Conservation (phyloP, 2,329 filamentous ascomycete species). For the Aspergillus brunneoviolaceus region DNA sequence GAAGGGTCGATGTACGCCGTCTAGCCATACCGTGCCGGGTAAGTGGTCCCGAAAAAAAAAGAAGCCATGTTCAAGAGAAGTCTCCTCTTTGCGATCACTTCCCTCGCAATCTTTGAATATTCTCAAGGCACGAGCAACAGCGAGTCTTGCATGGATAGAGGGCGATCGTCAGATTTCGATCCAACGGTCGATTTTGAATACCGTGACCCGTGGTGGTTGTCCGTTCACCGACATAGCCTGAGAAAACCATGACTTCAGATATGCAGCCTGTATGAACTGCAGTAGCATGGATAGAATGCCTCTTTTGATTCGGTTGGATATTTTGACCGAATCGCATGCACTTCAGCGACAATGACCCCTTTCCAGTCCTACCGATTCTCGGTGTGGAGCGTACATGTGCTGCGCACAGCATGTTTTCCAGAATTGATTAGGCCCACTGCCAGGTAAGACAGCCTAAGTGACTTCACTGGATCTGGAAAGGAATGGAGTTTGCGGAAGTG, state of each 20-base stretch:
- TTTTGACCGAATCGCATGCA: slow-evolving; percentile 12
- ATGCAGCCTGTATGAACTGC: slow-evolving; percentile 16
- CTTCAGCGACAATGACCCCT: slow-evolving; percentile 13
- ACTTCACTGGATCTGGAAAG: slow-evolving; percentile 15
- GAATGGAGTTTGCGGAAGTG: slow-evolving; percentile 5
- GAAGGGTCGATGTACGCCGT: slow-evolving; percentile 14
- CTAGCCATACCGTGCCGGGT: slow-evolving; percentile 13
- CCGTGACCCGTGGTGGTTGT: slow-evolving; percentile 16
- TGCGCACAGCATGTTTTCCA: slow-evolving; percentile 23
- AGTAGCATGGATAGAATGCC: slow-evolving; percentile 1
- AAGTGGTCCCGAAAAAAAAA: slow-evolving; percentile 11
- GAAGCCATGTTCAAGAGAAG: slow-evolving; percentile 21
- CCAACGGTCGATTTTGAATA: slow-evolving; percentile 21
- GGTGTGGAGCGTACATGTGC: slow-evolving; percentile 15
- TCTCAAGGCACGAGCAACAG: slow-evolving; percentile 26
- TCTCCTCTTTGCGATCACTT: slow-evolving; percentile 15
- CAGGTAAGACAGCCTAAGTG: slow-evolving; percentile 19
- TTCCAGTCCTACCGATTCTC: slow-evolving; percentile 15
- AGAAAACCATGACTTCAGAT: slow-evolving; percentile 15
- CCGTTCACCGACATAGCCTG: slow-evolving; percentile 30
- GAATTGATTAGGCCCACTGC: slow-evolving; percentile 20
- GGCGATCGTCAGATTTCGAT: slow-evolving; percentile 30
- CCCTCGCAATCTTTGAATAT: slow-evolving; percentile 13
- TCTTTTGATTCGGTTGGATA: not conserved
- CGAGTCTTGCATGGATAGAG: slow-evolving; percentile 26